Base-by-base conservation (phyloP, 1,284 basidiomycete species). In the Apiotrichum veenhuisii region DNA sequence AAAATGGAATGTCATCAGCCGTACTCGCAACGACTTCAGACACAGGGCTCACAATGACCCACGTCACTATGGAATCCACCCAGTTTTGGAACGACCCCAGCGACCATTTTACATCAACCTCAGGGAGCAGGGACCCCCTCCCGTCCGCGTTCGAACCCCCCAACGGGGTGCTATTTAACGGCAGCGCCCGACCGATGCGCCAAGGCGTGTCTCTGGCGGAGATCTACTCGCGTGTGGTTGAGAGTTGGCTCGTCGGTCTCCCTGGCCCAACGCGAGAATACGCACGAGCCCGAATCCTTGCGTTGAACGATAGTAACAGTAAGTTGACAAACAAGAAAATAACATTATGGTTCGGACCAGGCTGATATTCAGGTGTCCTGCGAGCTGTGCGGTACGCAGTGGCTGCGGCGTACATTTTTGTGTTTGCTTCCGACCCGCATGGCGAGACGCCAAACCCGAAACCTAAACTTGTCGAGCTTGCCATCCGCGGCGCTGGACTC, bases 191-290 rank as follows among this genome's bases (percentile, higher is more conserved):
- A 38, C 64, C 63, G 12, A 65, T 57, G 55, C 54, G 65, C 26
- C 57, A 65, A 40, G 67, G 65, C n/a, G 65, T 69, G 5, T 63
- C 64, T 12, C 57, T 69, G 9, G 63, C 64, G 1, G 65, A 67
- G 46, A 67, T 67, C 20, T 69, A 69, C 50, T 63, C 64, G 3
- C 58, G 67, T 27, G 65, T 69, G 17, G 63, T 69, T 18, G 65
- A 69, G 36, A 63, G 62, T 20, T 69, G 67, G 67, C 62, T 69
- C 7, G 63, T 67, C 0, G 65, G 67, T 10, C 50, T 69, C n/a
- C 65, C 67, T 3, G 61, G 59, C 1, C 55, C 51, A 3, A 61
- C 64, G 9, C 41, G 65, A n/a, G 67, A 69, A 25, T 63, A 63
- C 46, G 65, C 61, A 1, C 47, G 64, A 17, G 58, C 65, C 1